Evolutionary conservation across 495 filamentous ascomycete species (phyloP), one percentile per base, ranked within the genome.

Genomic region (Hypoxylon fuscum): DNA sequence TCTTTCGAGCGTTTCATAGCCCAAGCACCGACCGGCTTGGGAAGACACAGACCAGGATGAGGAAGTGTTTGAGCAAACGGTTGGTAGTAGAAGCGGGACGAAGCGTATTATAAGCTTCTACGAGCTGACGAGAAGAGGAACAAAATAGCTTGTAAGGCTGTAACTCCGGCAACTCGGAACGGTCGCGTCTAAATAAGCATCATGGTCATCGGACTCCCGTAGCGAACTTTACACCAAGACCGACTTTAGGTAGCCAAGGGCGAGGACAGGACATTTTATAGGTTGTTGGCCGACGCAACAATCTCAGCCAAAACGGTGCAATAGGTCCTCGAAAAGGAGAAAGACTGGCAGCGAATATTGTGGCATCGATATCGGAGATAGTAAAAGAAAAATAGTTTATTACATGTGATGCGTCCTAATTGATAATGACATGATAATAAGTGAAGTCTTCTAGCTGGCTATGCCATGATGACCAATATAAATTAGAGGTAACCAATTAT

Each of bases 11-110:
- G 55, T 63, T 64, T 69, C 64, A 57, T 61, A 48, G 50, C 51
- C 59, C 29, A 45, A 59, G 52, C 48, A 57, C 42, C 52, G 41
- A 59, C 57, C 60, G 47, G 59, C 55, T 44, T 53, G 61, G 63
- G 62, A 55, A 66, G 61, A 58, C 49, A 60, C 50, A 55, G 60
- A 54, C 56, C 59, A 50, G 66, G 62, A 65, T 62, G 64, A 62
- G 48, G 48, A 49, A 54, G 47, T 53, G 44, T 72, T 68, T 66
- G 69, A 65, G 66, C 58, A 66, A 57, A 66, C 66, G 42, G 48
- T 32, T 40, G 52, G 55, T 17, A 53, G 49, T 44, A 15, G 34
- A 54, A 35, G 23, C 43, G 60, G 42, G 53, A 52, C 40, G 47
- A 40, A 47, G 57, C 66, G 29, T 65, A 32, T n/a, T 40, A 47